phyloP scores from a whole-genome alignment of 1,284 basidiomycete genomes.

The Volvariella surrecta region DNA sequence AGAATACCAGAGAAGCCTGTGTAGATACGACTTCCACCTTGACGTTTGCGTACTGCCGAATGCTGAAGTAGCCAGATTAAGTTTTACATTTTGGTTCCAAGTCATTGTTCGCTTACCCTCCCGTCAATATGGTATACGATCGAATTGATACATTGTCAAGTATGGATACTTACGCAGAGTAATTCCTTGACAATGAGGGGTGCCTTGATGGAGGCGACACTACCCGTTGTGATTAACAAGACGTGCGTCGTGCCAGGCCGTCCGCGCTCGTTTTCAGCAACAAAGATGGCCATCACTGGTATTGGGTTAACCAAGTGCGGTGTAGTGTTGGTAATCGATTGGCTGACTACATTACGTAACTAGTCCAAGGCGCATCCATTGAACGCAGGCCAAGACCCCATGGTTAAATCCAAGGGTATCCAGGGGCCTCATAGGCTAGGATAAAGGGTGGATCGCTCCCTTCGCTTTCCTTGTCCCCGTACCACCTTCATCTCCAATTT shows the following conservation, averaged over 20 bases:
- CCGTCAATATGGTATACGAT: not conserved
- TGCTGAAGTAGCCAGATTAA: slow-evolving; percentile 3
- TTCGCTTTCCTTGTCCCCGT: slow-evolving; percentile 11
- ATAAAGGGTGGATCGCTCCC: not conserved
- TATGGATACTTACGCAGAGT: slow-evolving; percentile 44
- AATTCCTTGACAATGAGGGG: slow-evolving; percentile 83
- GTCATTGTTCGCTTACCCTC: not conserved
- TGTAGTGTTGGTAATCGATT: no score
- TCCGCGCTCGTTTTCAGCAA: slow-evolving; percentile 33
- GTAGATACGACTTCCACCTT: slow-evolving; percentile 84
- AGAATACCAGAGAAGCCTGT: slow-evolving; percentile 74
- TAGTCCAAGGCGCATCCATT: not conserved
- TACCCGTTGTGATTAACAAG: slow-evolving; percentile 83
- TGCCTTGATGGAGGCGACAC: slow-evolving; percentile 91
- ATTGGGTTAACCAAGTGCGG: no score
- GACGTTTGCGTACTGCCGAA: slow-evolving; percentile 57
- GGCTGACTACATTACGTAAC: not conserved
- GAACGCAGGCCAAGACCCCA: no score
- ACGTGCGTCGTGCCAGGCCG: slow-evolving; percentile 50
- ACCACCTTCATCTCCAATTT: slow-evolving; percentile 2
- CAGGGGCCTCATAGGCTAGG: slow-evolving; percentile 6
- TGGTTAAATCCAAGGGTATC: slow-evolving; percentile 7
- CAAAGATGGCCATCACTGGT: slow-evolving; percentile 25
- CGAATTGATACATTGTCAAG: not conserved
- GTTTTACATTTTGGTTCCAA: not conserved